phyloP scores from a whole-genome alignment of 148 eudicot species.

The Diospyros lotus region DNA sequence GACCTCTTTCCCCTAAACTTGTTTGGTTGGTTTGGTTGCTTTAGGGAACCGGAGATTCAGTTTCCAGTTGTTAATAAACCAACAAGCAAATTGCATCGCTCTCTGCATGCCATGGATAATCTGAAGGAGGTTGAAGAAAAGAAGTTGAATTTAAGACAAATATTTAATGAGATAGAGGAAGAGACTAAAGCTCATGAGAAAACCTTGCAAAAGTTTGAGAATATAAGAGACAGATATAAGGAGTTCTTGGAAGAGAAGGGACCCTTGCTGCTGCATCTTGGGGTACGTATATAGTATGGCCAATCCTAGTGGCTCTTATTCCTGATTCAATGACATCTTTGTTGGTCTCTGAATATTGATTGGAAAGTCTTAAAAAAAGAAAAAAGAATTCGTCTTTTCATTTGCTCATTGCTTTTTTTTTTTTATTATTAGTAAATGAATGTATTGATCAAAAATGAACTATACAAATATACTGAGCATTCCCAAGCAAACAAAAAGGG shows the following conservation, averaged over 20 bases:
- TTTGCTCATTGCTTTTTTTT: too few species aligned
- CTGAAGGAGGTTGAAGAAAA: conserved; percentile 13
- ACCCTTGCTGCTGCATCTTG: conserved; percentile 3
- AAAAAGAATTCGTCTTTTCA: too few species aligned
- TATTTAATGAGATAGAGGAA: not conserved
- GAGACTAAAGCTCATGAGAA: not conserved
- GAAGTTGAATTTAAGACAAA: not conserved
- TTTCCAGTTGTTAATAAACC: conserved; percentile 26
- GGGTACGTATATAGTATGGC: not conserved
- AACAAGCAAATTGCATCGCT: not conserved
- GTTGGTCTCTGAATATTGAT: not conserved
- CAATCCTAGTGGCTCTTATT: not conserved
- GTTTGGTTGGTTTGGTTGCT: not conserved
- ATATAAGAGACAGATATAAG: conserved; percentile 1
- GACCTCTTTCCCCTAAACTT: not conserved
- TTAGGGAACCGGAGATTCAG: conserved; percentile 28
- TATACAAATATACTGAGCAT: too few species aligned
- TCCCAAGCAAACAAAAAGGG: too few species aligned
- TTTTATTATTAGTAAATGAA: too few species aligned
- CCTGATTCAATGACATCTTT: not conserved
- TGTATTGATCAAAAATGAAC: too few species aligned
- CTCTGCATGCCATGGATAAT: not conserved
- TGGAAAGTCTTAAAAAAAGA: too few species aligned
- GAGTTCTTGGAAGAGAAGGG: conserved; percentile 12
- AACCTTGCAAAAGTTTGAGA: not conserved